Base-by-base conservation (phyloP, 1,139 yeast genomes). In the Suhomyces bokatorum region DNA sequence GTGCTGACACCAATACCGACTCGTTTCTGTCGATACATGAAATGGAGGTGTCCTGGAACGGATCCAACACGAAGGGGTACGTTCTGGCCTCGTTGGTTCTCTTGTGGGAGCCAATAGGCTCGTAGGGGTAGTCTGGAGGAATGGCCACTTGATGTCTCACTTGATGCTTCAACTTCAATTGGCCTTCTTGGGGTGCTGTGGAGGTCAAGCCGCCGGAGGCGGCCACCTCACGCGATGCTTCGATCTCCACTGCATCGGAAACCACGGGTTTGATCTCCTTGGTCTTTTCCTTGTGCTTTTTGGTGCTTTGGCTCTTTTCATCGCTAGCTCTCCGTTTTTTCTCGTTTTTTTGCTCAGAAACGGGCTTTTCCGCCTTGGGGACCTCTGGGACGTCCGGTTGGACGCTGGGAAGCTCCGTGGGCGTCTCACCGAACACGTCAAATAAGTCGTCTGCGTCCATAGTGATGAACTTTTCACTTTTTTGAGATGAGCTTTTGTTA, bases 141-240 rank as follows among this genome's bases (percentile, higher is more conserved):
- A 93, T 77, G 2, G 98, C 98, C 12, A 93, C 99, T 66, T 93
- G 98, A 69, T 93, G 99, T 65, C 98, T 84, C 44, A 93, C 97
- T 64, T 90, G 97, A 71, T 91, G 98, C 50, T 83, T 82, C 50
- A 91, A 73, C 62, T 85, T 83, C 49, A 89, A 84, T 55, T 81
- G 82, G 30, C 69, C 66, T 37, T 73, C 77, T 32, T 69, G 66
- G 20, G 56, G 57, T 1, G 60, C 42, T 6, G 63, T 62, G 2
- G 68, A 60, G 60, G 79, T 60, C 46, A 89, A 72, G 2, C 96
- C 96, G 22, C 80, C 78, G 1, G 95, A 85, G 1, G 87, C 90
- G 11, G 81, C 83, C 24, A 89, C 95, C 62, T 88, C 95, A 60
- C 96, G 75, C 1, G 91, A 85, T 0, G 97, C 95, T 64, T 90